Conservation (phyloP, 495 filamentous ascomycete genomes). For the Xylaria scruposa region DNA sequence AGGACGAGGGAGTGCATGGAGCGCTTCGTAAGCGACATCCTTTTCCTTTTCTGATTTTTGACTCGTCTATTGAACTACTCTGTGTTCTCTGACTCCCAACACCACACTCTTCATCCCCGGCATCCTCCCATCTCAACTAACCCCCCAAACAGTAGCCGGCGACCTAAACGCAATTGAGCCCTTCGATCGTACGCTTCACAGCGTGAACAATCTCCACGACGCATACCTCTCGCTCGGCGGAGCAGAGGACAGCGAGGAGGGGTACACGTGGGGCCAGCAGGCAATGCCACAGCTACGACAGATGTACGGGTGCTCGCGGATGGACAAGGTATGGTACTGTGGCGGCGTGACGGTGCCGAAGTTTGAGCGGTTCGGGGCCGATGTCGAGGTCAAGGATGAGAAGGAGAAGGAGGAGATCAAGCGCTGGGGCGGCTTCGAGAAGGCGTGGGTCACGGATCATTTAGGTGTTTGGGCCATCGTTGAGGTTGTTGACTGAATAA, state of each 20-base stretch:
- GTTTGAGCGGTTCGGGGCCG: constrained; percentile 52
- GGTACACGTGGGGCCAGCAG: constrained; percentile 65
- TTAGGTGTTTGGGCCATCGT: constrained; percentile 40
- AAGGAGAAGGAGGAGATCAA: constrained; percentile 33
- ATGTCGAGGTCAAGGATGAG: constrained; percentile 25
- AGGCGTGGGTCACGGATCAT: constrained; percentile 60
- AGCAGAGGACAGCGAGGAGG: constrained; percentile 54
- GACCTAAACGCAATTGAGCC: constrained; percentile 64
- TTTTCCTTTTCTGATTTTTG: neutral
- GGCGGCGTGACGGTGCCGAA: constrained; percentile 18
- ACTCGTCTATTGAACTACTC: no score
- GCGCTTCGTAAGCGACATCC: constrained; percentile 33
- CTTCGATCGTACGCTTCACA: constrained; percentile 54
- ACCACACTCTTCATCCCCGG: neutral
- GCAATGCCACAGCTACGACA: constrained; percentile 40
- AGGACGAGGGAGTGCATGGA: constrained; percentile 33
- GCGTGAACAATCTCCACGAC: constrained; percentile 55
- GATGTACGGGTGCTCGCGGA: constrained; percentile 52
- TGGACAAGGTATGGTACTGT: constrained; percentile 59
- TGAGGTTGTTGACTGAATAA: neutral
- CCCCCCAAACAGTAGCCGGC: constrained; percentile 41
- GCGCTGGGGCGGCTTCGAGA: constrained; percentile 34
- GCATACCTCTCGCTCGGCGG: constrained; percentile 60
- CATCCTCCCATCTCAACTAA: neutral
- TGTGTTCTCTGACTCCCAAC: no score